These are phyloP conservation scores for Penicillium sp. DNA, from an alignment of 2,329 filamentous ascomycete genomes.

Conservation along the genomic window DNA sequence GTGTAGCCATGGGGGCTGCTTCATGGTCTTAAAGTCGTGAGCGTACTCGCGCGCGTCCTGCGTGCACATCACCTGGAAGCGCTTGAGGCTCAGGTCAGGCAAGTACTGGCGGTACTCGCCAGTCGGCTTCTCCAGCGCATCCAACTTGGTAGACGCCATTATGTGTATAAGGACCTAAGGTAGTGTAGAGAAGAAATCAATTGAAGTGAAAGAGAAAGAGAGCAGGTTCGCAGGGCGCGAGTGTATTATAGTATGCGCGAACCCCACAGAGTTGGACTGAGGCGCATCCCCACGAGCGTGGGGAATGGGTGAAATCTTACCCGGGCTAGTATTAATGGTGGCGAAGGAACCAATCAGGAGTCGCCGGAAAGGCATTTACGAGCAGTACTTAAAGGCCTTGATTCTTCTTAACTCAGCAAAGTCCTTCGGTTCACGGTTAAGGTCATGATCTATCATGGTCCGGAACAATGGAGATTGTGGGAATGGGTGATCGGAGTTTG, in stretches of 20 bases:
- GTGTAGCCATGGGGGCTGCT: conserved; percentile 66
- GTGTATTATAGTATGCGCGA: conserved; percentile 16
- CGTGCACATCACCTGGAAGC: conserved; percentile 63
- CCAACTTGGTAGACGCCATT: conserved; percentile 5
- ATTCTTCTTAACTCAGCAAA: too few species aligned
- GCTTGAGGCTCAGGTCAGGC: conserved; percentile 60
- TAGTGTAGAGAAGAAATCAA: neutral
- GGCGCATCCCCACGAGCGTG: conserved; percentile 19
- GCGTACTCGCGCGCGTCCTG: conserved; percentile 66
- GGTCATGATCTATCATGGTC: neutral
- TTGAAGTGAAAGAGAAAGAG: neutral
- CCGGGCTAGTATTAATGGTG: conserved; percentile 4
- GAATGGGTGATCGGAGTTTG: neutral
- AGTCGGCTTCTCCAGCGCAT: conserved; percentile 21
- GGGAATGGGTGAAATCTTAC: conserved; percentile 23
- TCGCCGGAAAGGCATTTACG: conserved; percentile 12
- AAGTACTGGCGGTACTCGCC: conserved; percentile 59
- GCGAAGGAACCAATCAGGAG: conserved; percentile 8
- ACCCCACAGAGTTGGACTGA: conserved; percentile 16
- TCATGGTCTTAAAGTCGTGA: conserved; percentile 57
- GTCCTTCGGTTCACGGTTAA: too few species aligned
- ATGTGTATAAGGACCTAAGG: neutral
- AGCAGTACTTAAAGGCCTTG: neutral
- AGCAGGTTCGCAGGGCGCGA: neutral
- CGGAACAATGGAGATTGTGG: neutral